These are phyloP conservation scores for Litchi chinensis DNA, from an alignment of 345 rosid genomes.

Conservation along the genomic window DNA sequence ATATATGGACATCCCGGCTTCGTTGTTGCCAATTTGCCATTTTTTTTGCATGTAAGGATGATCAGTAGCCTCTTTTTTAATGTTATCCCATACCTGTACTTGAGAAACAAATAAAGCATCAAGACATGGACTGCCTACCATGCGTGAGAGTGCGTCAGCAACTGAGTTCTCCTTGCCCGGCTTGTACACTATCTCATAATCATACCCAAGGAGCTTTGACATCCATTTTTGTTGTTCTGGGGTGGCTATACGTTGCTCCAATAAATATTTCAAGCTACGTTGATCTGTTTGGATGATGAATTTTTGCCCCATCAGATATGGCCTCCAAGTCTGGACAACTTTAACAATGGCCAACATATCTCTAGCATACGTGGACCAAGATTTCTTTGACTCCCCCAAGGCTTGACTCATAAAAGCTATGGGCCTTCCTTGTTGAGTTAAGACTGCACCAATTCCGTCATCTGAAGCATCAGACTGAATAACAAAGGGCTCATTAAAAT, in stretches of 20 bases:
- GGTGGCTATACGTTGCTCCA: not conserved
- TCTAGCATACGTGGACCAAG: not conserved
- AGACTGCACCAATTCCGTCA: not conserved
- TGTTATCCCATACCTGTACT: not conserved
- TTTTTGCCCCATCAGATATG: not conserved
- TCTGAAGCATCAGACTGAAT: not conserved
- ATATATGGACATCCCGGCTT: not conserved
- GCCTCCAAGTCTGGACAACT: not conserved
- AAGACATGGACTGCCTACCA: not conserved
- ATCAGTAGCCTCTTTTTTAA: not conserved
- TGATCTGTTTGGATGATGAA: not conserved
- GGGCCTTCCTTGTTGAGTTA: not conserved
- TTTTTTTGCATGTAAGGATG: not conserved
- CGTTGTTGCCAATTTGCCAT: not conserved
- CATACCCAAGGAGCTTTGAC: not conserved
- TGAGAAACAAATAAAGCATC: not conserved
- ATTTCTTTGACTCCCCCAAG: not conserved
- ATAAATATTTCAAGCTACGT: not conserved
- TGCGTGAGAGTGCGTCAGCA: not conserved
- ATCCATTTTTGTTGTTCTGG: not conserved
- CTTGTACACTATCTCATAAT: not conserved
- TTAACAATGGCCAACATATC: not conserved
- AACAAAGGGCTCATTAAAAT: not conserved
- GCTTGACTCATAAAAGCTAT: constrained; percentile 9
- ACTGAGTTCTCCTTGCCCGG: not conserved